Evolutionary conservation across 306 rosid species (phyloP), one percentile per base, ranked within the genome.

Genomic region (Vicia sativa): DNA sequence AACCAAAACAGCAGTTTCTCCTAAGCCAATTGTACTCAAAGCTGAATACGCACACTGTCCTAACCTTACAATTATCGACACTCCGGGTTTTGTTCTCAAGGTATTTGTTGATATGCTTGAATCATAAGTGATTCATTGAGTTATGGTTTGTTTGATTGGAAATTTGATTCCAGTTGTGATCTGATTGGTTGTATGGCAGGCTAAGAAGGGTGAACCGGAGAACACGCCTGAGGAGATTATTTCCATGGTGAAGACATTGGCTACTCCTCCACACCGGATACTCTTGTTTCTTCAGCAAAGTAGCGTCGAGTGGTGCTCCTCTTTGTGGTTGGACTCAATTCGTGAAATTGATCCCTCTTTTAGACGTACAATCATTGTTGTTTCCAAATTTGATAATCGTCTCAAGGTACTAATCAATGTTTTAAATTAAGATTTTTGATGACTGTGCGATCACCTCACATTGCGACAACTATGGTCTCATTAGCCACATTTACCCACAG

Each of bases 61-160:
- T 6, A 90, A 93, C 62, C 86, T 93, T 49, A 93, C 98, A 37
- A 88, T 93, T 67, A 93, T 93, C 7, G 98, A 93, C 71, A 93
- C 98, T n/a, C 98, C 98, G 0, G 96, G 98, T 37, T 93, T 93
- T 78, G 97, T 93, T 77, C 98, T 93, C 45, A 93, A 93, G 95
- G 98, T 92, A 67, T 25, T 79, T 55, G 14, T 28, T 14, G 62
- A 44, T 18, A 3, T 56, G 44, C 9, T 14, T 42, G 48, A n/a
- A 3, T 9, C 42, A 57, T 9, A 62, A 10, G 42, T 11, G 29
- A 13, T 26, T 53, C 10, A 12, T n/a, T n/a, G n/a, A 38, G 16
- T 38, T 6, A 26, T 29, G 26, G 73, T 34, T 81, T 34, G 35
- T n/a, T 34, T 48, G 6, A 67, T 44, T 41, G 76, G 38, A 0